Evolutionary conservation across 2,329 filamentous ascomycete genomes (phyloP), one percentile per base, ranked within the genome.

Genomic region (Westerdykella aurantiaca): DNA sequence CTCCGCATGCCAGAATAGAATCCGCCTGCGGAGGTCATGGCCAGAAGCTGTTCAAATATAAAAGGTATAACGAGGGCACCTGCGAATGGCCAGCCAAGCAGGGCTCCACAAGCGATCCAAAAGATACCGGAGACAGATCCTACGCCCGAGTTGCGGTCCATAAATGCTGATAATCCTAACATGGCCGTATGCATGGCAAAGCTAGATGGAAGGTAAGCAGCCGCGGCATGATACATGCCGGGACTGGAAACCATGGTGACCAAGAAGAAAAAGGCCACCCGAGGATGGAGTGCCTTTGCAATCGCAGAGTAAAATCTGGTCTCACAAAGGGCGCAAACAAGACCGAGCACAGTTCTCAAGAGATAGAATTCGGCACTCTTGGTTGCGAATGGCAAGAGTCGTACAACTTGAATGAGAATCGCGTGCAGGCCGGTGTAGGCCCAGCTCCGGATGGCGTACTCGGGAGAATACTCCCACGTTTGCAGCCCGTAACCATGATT

Each of bases 401-500:
- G 77, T 25, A 82, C 78, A 14, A 88, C 54, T 49, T 81, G 86
- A 37, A 82, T 85, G 37, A 86, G 69, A 16, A 83, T 54, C 21
- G 89, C 86, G 68, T 98, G 91, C 1, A 96, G 69, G 5, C 75
- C 79, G 31, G 94, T 76, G 61, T 98, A 98, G 17, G 89, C 75
- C 93, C 93, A 98, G 71, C 89, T 96, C 50, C 93, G 83, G 56
- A 98, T 96, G 40, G 89, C 87, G 69, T 86, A 97, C 45, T 91
- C 84, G 5, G 93, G 93, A 1, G 91, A 95, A 70, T 97, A 98
- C 69, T 98, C 93, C 93, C 93, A 98, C 1, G 93, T 98, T 72
- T 98, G 90, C 40, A 96, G 76, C 33, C 91, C 93, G 61, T 95
- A 91, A 57, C 88, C 87, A 72, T 96, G 89, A 46, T 82, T 85